A percentile compares a stretch with the other conserved stretches of the same genome.
Conservation (phyloP, 768 basidiomycete species). For the Exsudoporus frostii region DNA sequence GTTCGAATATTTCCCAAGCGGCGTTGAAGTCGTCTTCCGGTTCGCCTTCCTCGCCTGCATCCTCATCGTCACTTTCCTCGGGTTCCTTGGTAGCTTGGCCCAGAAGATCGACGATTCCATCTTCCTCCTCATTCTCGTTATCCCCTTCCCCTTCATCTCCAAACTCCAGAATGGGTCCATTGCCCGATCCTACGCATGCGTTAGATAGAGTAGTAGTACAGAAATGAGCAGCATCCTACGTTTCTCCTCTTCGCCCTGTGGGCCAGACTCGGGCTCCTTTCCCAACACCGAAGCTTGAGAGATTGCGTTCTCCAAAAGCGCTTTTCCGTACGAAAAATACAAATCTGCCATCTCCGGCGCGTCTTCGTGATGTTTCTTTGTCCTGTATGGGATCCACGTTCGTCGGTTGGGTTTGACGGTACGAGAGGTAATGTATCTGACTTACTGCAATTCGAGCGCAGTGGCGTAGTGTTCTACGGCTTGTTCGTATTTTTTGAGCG, state of each 20-base stretch:
- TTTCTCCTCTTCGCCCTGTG: constrained; percentile 41
- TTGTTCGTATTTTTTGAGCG: constrained; percentile 81
- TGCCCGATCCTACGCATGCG: constrained; percentile 33
- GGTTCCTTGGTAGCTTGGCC: constrained; percentile 51
- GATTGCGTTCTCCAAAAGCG: constrained; percentile 90
- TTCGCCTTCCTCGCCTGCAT: constrained; percentile 64
- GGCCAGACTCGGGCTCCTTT: constrained; percentile 63
- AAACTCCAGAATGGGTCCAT: constrained; percentile 70
- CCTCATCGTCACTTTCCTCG: constrained; percentile 52
- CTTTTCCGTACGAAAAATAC: constrained; percentile 89
- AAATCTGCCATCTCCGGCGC: constrained; percentile 83
- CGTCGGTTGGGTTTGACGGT: not conserved
- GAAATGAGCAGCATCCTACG: constrained; percentile 18
- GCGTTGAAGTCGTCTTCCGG: constrained; percentile 98
- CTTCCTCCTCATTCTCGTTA: constrained; percentile 44
- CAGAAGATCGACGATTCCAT: constrained; percentile 62
- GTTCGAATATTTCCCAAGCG: constrained; percentile 96
- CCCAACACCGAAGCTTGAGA: constrained; percentile 83
- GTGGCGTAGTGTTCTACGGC: constrained; percentile 81
- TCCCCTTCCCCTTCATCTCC: constrained; percentile 74
- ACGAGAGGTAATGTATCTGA: constrained; percentile 27
- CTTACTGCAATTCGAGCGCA: constrained; percentile 81
- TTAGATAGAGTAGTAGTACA: not conserved
- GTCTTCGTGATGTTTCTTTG: constrained; percentile 72
- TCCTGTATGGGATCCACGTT: constrained; percentile 43